Conservation (phyloP, 805 yeast genomes). For the Metschnikowia chrysomelidarum region DNA sequence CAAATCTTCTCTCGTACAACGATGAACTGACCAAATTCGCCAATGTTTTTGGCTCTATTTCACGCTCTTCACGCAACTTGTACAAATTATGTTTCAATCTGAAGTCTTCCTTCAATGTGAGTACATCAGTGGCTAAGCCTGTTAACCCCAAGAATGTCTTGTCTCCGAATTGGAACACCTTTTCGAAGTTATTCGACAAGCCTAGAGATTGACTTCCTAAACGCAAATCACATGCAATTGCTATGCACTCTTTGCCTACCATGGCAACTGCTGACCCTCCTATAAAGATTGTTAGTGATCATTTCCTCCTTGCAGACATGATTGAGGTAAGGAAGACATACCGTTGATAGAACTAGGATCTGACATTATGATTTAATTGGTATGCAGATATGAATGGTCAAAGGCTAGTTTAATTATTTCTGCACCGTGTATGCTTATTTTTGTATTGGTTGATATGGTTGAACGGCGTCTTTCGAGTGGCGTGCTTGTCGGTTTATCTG, state of each 20-base stretch:
- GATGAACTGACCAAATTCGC: constrained; percentile 91
- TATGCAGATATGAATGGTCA: too few relatives aligned
- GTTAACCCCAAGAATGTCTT: constrained; percentile 88
- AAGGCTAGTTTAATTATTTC: too few relatives aligned
- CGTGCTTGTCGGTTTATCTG: too few relatives aligned
- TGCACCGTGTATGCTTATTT: too few relatives aligned
- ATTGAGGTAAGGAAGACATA: constrained; percentile 28
- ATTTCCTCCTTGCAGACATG: background rate
- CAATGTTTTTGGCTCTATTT: constrained; percentile 89
- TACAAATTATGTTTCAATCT: constrained; percentile 84
- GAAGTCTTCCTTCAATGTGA: constrained; percentile 78
- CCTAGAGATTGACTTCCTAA: constrained; percentile 93
- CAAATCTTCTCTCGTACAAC: constrained; percentile 86
- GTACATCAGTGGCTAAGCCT: constrained; percentile 93
- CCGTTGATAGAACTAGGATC: constrained; percentile 79
- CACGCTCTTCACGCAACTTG: constrained; percentile 86
- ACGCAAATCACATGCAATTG: constrained; percentile 93
- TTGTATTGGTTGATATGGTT: too few relatives aligned
- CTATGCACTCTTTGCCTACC: constrained; percentile 98
- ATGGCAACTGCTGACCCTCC: constrained; percentile 98
- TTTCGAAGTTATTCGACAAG: constrained; percentile 88
- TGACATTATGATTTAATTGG: constrained; percentile 54
- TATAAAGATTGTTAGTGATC: constrained; percentile 20
- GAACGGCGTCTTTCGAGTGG: too few relatives aligned
- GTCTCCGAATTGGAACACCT: constrained; percentile 76